Base-by-base conservation (phyloP, 176 grass and related monocot species). In the Lolium perenne region DNA sequence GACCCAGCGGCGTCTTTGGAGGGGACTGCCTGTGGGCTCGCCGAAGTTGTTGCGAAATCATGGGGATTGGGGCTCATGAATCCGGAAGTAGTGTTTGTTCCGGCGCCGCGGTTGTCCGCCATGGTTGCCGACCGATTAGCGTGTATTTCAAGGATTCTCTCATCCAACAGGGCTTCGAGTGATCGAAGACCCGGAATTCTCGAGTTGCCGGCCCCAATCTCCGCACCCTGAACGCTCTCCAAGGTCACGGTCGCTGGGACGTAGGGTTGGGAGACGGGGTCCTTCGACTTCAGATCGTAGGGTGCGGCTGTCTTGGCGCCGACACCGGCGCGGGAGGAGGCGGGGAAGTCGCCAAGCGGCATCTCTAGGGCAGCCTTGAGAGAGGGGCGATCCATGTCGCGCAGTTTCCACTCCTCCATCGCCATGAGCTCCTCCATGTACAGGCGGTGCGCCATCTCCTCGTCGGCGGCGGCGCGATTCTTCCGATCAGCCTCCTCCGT, bases 371-470 rank as follows among this genome's bases (percentile, higher is more conserved):
- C 55, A 20, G 77, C 20, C 38, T 6, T 12, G 6, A 46, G 12
- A 2, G 49, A 77, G 26, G 23, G 50, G 1, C 9, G 40, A 10
- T 25, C 21, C 0, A 49, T 14, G 22, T 45, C 57, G 4, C 14
- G 57, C 38, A 80, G 22, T 41, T 48, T 7, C 78, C 41, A 32
- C 78, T 47, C 67, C 2, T 47, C 51, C 21, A 47, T 25, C 38
- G 18, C 53, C 54, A 73, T 13, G 68, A 83, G 68, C 14, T 74
- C 21, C 10, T 23, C 0, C 81, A 83, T 29, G 54, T 73, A 41
- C 53, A 83, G 9, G 3, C 56, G 70, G 47, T 35, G 41, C 23
- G 71, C 71, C 17, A 76, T 14, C 56, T 45, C 70, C 56, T 76
- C 71, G 43, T 43, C 43, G 51, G 72, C 47, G 22, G 23, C 72